These are phyloP conservation scores for Ormosia semicastrata DNA, from an alignment of 306 rosid species.

Conservation along the genomic window DNA sequence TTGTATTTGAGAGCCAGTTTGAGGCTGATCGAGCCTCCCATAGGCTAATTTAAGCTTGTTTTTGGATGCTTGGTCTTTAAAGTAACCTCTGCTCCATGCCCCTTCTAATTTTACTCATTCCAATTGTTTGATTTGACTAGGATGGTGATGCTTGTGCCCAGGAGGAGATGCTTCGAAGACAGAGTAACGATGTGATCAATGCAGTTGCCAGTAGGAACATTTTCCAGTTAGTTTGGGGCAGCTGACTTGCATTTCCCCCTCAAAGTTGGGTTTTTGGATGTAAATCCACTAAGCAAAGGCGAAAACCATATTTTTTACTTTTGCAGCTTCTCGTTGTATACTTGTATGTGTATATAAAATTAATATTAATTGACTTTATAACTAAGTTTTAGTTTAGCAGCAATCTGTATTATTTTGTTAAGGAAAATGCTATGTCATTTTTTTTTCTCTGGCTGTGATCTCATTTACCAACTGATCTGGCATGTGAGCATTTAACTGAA, in stretches of 20 bases:
- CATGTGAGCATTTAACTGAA: background rate
- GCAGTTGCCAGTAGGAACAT: conserved; percentile 80
- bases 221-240: conserved; percentile 84
- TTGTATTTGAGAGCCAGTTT: background rate
- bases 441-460: background rate
- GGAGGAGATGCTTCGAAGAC: conserved; percentile 73
- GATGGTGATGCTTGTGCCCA: conserved; percentile 69
- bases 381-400: background rate
- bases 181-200: conserved; percentile 64
- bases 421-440: background rate
- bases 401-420: conserved; percentile 27
- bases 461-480: background rate
- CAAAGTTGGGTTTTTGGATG: background rate
- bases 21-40: background rate
- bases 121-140: conserved; percentile 36
- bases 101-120: background rate
- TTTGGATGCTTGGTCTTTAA: background rate
- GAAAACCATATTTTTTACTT: background rate
- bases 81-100: background rate
- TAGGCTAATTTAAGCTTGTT: background rate
- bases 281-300: conserved; percentile 5
- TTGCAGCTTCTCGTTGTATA: background rate
- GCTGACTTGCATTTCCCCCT: conserved; percentile 26
- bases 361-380: background rate
- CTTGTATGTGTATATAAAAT: conserved; percentile 15